A percentile compares a stretch with the other conserved stretches of the same genome.
phyloP scores from a whole-genome alignment of 2,329 filamentous ascomycete genomes.

The Penicillium corylophilum region DNA sequence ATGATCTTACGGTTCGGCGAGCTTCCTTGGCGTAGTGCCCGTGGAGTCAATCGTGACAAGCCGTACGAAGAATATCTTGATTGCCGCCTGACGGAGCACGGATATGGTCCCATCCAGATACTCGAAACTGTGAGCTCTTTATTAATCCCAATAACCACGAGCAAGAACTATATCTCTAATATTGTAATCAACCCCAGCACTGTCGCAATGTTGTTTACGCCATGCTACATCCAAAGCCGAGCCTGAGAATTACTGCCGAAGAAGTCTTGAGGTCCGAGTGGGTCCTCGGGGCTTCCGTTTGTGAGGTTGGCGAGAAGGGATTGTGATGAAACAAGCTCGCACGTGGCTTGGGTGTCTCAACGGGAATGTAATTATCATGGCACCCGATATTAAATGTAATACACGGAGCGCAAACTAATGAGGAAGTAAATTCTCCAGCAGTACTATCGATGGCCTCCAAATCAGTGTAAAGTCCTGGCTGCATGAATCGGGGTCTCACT shows the following conservation, averaged over 20 bases:
- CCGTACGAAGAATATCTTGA: slow-evolving; percentile 1
- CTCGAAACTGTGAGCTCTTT: slow-evolving; percentile 1
- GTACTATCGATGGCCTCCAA: too few species aligned
- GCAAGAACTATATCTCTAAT: neutral
- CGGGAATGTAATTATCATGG: too few species aligned
- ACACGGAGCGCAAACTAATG: too few species aligned
- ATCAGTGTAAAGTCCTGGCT: too few species aligned
- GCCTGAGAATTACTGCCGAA: slow-evolving; percentile 1
- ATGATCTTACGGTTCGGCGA: neutral
- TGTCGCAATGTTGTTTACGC: slow-evolving; percentile 7
- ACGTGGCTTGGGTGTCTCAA: too few species aligned
- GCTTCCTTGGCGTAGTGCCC: slow-evolving; percentile 1
- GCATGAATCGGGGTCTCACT: too few species aligned
- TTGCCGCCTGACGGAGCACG: neutral
- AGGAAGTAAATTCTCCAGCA: too few species aligned
- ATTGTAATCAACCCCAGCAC: neutral
- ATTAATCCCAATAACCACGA: neutral
- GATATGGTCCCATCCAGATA: slow-evolving; percentile 1
- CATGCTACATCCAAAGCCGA: slow-evolving; percentile 4
- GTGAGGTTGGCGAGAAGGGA: slow-evolving; percentile 5
- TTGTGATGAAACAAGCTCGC: neutral
- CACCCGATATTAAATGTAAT: too few species aligned
- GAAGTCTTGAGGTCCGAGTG: slow-evolving; percentile 7
- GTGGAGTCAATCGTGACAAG: neutral
- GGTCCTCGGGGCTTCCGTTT: neutral